phyloP scores from a whole-genome alignment of 495 filamentous ascomycete species.

The Glonium stellatum region DNA sequence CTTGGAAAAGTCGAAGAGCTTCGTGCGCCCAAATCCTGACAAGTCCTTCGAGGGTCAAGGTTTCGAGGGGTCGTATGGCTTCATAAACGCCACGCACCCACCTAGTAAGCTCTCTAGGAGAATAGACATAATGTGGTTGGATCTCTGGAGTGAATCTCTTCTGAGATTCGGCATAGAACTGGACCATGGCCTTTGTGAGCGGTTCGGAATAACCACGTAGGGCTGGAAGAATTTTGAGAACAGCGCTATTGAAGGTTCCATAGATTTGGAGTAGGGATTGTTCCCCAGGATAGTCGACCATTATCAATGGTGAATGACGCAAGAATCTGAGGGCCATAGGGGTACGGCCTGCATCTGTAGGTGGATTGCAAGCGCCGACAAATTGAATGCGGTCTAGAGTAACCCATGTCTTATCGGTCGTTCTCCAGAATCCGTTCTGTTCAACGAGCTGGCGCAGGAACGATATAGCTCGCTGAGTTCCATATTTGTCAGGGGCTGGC shows the following conservation, averaged over 20 bases:
- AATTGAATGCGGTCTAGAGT: constrained; percentile 97
- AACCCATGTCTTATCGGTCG: constrained; percentile 95
- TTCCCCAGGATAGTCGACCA: constrained; percentile 99
- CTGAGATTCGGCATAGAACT: constrained; percentile 92
- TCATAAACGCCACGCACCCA: constrained; percentile 98
- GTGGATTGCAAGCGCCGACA: constrained; percentile 96
- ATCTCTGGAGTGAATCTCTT: constrained; percentile 88
- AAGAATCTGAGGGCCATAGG: constrained; percentile 89
- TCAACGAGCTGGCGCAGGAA: constrained; percentile 96
- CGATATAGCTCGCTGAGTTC: constrained; percentile 91
- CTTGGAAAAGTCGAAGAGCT: constrained; percentile 90
- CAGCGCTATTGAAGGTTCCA: constrained; percentile 92
- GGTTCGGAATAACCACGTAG: constrained; percentile 91
- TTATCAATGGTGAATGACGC: constrained; percentile 89
- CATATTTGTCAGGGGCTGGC: constrained; percentile 96
- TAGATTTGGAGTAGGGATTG: constrained; percentile 92
- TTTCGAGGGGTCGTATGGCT: constrained; percentile 87
- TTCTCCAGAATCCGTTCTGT: constrained; percentile 98
- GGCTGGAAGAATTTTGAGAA: constrained; percentile 92
- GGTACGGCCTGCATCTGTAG: constrained; percentile 95
- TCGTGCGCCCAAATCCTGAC: constrained; percentile 98
- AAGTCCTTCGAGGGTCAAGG: constrained; percentile 77
- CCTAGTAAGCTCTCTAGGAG: constrained; percentile 91
- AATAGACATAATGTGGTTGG: constrained; percentile 98
- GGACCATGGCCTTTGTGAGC: constrained; percentile 96